phyloP scores from a whole-genome alignment of 306 rosid species.

The Abrus precatorius region DNA sequence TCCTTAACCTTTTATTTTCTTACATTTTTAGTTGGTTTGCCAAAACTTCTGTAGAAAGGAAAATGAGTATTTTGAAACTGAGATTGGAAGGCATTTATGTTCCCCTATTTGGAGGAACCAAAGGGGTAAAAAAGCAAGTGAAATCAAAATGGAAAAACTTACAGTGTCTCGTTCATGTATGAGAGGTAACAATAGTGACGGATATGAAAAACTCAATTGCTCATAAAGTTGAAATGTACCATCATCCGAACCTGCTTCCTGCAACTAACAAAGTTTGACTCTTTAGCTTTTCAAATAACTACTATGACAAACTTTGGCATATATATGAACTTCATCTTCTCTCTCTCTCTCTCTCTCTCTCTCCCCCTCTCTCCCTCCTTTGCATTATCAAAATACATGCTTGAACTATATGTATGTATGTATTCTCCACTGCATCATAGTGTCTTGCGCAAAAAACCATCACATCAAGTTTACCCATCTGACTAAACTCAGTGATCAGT shows the following conservation, averaged over 20 bases:
- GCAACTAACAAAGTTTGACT: constrained; percentile 41
- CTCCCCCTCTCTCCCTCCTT: neutral
- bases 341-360: neutral
- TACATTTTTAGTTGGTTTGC: neutral
- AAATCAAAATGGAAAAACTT: constrained; percentile 44
- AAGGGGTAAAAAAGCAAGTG: neutral
- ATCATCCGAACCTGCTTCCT: constrained; percentile 67
- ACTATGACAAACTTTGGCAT: constrained; percentile 17
- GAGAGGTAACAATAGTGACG: constrained; percentile 84
- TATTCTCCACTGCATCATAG: neutral
- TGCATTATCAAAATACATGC: neutral
- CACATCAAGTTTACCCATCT: neutral
- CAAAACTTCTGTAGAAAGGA: neutral
- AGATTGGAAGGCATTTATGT: neutral
- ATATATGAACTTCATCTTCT: constrained; percentile 16
- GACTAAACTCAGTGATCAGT: neutral
- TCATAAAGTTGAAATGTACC: constrained; percentile 78
- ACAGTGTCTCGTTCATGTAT: constrained; percentile 92
- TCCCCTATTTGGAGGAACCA: neutral
- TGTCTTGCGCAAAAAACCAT: neutral
- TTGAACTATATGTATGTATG: neutral
- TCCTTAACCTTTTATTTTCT: too few relatives aligned
- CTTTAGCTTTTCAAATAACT: constrained; percentile 17
- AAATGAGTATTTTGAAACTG: constrained; percentile 25
- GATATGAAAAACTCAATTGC: constrained; percentile 79